Evolutionary conservation across 306 rosid species (phyloP).

Genomic region (Cicer cuneatum): DNA sequence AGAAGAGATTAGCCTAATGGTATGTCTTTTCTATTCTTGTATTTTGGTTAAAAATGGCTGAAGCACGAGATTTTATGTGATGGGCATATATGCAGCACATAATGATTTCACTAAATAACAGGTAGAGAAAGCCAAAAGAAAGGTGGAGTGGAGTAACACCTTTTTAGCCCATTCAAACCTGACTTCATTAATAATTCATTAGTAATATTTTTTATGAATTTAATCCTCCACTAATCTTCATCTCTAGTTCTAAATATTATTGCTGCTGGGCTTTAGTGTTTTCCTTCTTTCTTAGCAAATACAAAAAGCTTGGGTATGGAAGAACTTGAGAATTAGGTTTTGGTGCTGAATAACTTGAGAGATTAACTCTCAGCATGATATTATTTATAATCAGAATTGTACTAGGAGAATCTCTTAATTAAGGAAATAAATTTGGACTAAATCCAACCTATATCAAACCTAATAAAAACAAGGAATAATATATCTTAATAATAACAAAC

Average conservation of each 20-base stretch:
- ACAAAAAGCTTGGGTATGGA: not conserved
- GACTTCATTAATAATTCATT: conserved; percentile 11
- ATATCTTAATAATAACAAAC: too few relatives aligned
- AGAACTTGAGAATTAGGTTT: too few relatives aligned
- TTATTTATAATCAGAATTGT: too few relatives aligned
- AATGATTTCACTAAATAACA: conserved; percentile 1
- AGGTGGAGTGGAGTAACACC: conserved; percentile 25
- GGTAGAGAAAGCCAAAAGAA: not conserved
- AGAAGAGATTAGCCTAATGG: conserved; percentile 83
- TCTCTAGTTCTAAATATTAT: conserved; percentile 12
- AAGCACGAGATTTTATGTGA: conserved; percentile 9
- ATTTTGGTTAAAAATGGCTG: conserved; percentile 34
- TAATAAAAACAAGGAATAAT: too few relatives aligned
- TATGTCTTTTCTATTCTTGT: conserved; percentile 46
- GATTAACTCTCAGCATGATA: too few relatives aligned
- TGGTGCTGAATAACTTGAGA: too few relatives aligned
- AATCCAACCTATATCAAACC: too few relatives aligned
- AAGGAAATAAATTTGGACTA: too few relatives aligned
- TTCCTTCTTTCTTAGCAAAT: conserved; percentile 27
- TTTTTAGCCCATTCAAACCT: conserved; percentile 26
- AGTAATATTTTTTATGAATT: not conserved
- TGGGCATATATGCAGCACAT: conserved; percentile 13
- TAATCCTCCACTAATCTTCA: not conserved
- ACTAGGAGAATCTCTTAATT: too few relatives aligned
- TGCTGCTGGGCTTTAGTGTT: not conserved